Base-by-base conservation (phyloP, 108 stramenopile genomes). In the Nannochloropsis granulata region DNA sequence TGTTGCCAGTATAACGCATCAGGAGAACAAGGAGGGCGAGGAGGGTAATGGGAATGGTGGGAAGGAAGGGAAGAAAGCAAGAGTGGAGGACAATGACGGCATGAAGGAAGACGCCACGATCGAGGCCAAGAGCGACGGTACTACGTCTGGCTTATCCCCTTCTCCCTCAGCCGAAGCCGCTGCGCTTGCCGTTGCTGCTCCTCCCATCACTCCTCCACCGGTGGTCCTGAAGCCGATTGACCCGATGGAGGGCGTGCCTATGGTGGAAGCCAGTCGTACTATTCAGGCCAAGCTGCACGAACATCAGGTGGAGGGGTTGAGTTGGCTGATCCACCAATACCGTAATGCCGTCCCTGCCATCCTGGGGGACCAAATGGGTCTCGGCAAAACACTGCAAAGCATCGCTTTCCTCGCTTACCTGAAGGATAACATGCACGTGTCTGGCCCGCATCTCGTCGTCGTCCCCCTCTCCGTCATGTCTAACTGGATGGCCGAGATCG, bases 321-420 rank as follows among this genome's bases (percentile, higher is more conserved):
- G 86, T 34, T 91, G 90, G 90, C 85, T 91, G 46, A 89, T 83
- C 25, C 83, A 90, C 85, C 85, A 86, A 86, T 90, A 88, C 85
- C 14, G 42, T 2, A 83, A 89, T 34, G 90, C 89, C 82, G 83
- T 91, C 83, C 85, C 84, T 23, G 80, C 84, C 13, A 90, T 91
- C 8, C 85, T 91, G 45, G 90, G 87, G 79, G 87, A 89, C 83
- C 88, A 91, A 44, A 89, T 87, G 89, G 89, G 90, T 23, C 88
- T 91, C 23, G 90, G 90, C 78, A 91, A 91, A 81, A 91, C 90
- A 12, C 78, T 91, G 13, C 90, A 91, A 44, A 83, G 83, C 21
- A 91, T 91, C 21, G 85, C 87, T 24, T 84, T 91, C 80, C 25
- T 91, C 13, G 81, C 90, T 11, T 85, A 91, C 78, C 84, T 91